A percentile compares a stretch with the other conserved stretches of the same genome.
Conservation (phyloP, 73 alveolate genomes). For the Blepharisma stoltei region DNA sequence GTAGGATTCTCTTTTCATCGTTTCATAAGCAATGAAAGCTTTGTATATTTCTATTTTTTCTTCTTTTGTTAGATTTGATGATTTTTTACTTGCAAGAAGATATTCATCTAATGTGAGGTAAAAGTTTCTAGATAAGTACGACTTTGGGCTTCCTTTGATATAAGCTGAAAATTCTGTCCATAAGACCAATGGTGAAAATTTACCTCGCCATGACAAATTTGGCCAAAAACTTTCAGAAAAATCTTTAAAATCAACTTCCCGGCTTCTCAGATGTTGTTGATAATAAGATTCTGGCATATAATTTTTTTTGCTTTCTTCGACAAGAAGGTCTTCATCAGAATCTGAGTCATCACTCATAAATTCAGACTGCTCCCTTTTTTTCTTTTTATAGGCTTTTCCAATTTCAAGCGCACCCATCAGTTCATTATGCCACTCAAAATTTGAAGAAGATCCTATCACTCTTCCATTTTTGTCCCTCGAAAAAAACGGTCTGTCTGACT, state of each 20-base stretch:
- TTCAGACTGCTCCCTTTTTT: conserved; percentile 39
- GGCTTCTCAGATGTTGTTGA: background rate
- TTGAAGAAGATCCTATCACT: conserved; percentile 49
- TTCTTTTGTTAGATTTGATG: background rate
- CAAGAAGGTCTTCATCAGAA: conserved; percentile 35
- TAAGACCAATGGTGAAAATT: conserved; percentile 2
- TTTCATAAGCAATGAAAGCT: conserved; percentile 51
- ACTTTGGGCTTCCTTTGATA: conserved; percentile 49
- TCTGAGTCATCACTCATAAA: conserved; percentile 42
- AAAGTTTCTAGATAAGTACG: conserved; percentile 3
- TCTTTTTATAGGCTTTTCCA: conserved; percentile 52
- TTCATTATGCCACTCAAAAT: conserved; percentile 73
- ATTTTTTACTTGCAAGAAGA: background rate
- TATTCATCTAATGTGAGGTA: conserved; percentile 20
- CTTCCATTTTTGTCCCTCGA: conserved; percentile 52
- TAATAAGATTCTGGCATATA: conserved; percentile 25
- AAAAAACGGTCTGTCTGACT: conserved; percentile 49
- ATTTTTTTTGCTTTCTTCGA: conserved; percentile 34
- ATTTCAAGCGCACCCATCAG: conserved; percentile 48
- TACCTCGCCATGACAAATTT: background rate
- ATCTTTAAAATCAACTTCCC: conserved; percentile 43
- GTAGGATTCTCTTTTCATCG: conserved; percentile 47
- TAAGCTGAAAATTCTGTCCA: conserved; percentile 70
- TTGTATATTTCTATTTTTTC: conserved; percentile 40
- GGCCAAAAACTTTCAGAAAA: conserved; percentile 35